A percentile compares a stretch with the other conserved stretches of the same genome.
Conservation (phyloP, 352 stramenopile genomes). For the Phytophthora podocarpi region DNA sequence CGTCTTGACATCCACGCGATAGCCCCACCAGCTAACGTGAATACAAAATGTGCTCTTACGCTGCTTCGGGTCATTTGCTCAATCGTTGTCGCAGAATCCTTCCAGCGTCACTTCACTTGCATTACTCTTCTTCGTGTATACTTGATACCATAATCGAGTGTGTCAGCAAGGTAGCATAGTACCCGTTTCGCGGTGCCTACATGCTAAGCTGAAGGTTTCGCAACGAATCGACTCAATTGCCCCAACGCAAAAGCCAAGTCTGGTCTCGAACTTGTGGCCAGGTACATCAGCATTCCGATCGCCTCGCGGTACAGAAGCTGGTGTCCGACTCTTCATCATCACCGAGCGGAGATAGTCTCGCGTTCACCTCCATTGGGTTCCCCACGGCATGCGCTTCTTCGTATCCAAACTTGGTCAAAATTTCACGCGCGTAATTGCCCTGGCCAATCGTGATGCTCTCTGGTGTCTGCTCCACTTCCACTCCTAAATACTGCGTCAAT, state of each 20-base stretch:
- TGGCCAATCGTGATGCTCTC: not conserved
- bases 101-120: too few relatives aligned
- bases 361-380: slow-evolving; percentile 9
- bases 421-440: slow-evolving; percentile 2
- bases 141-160: not conserved
- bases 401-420: slow-evolving; percentile 13
- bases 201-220: slow-evolving; percentile 4
- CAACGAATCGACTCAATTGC: slow-evolving; percentile 33
- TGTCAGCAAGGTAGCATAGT: not conserved
- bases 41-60: too few relatives aligned
- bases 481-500: slow-evolving; percentile 8
- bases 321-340: not conserved
- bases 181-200: not conserved
- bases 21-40: slow-evolving; percentile 13
- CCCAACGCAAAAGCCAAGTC: slow-evolving; percentile 31
- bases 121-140: not conserved
- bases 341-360: not conserved
- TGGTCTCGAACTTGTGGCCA: slow-evolving; percentile 26
- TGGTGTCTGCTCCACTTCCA: slow-evolving; percentile 15
- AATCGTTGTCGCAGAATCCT: slow-evolving; percentile 14
- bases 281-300: slow-evolving; percentile 35
- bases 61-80: slow-evolving; percentile 12
- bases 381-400: slow-evolving; percentile 3
- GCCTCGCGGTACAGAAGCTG: slow-evolving; percentile 14
- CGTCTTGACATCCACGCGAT: slow-evolving; percentile 12